phyloP scores from a whole-genome alignment of 257 asterid species.

The Petrea volubilis region DNA sequence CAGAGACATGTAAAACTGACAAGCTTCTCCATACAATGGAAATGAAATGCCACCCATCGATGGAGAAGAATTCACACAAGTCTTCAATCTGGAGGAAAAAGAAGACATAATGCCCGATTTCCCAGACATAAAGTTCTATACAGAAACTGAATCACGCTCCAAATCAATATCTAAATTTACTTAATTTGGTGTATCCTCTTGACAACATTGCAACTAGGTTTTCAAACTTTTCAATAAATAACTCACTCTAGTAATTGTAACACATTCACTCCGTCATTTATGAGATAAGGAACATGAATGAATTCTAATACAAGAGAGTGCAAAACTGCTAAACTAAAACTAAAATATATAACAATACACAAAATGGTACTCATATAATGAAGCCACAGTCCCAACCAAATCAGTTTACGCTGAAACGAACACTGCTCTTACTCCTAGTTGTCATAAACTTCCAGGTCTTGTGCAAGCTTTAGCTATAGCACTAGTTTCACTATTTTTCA shows the following conservation, averaged over 20 bases:
- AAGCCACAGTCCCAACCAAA: constrained; percentile 3
- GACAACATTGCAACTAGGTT: neutral
- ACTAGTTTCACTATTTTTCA: neutral
- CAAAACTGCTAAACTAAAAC: neutral
- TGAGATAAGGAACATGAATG: neutral
- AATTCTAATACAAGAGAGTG: neutral
- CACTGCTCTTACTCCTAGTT: neutral
- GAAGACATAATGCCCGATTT: neutral
- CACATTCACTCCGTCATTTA: neutral
- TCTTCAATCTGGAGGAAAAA: neutral
- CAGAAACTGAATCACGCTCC: neutral
- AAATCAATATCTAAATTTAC: neutral
- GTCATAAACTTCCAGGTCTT: neutral
- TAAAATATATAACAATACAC: constrained; percentile 1
- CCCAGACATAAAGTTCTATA: neutral
- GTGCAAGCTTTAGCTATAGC: neutral
- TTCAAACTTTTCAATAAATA: neutral
- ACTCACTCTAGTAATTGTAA: neutral
- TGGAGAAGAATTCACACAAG: neutral
- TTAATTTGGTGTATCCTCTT: neutral
- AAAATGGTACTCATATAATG: neutral
- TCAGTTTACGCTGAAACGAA: neutral
- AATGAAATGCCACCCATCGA: too few species aligned
- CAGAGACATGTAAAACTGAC: neutral
- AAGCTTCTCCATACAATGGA: too few species aligned